Conservation (phyloP, 2,329 filamentous ascomycete species). For the Zymoseptoria ardabiliae region DNA sequence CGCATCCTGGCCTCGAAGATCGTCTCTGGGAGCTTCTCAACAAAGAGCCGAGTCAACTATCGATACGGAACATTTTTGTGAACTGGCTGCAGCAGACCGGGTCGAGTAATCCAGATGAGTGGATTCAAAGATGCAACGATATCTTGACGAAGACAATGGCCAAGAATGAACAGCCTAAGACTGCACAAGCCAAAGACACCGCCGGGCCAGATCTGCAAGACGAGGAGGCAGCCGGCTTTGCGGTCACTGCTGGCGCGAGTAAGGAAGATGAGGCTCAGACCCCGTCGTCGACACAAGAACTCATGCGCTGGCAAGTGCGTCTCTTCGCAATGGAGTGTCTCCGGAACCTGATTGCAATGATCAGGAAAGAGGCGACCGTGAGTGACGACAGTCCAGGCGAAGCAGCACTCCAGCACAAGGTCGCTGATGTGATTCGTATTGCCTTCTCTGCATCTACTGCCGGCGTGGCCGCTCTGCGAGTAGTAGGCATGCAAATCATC, state of each 20-base stretch:
- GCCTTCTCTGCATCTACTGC: conserved; percentile 96
- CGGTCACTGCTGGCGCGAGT: conserved; percentile 58
- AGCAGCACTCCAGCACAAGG: conserved; percentile 66
- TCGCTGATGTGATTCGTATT: conserved; percentile 91
- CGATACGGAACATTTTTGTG: conserved; percentile 76
- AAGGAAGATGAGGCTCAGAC: conserved; percentile 36
- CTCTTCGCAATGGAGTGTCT: conserved; percentile 90
- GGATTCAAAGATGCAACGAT: conserved; percentile 82
- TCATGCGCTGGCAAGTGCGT: conserved; percentile 89
- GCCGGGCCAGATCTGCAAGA: conserved; percentile 75
- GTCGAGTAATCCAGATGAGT: conserved; percentile 68
- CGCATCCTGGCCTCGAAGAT: conserved; percentile 74
- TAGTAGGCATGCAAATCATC: conserved; percentile 89
- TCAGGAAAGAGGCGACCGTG: conserved; percentile 69
- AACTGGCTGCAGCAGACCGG: conserved; percentile 94
- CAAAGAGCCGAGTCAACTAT: conserved; percentile 63
- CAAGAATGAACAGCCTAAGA: conserved; percentile 48
- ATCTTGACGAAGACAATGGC: conserved; percentile 81
- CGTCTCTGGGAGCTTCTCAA: conserved; percentile 88
- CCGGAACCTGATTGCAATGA: conserved; percentile 69
- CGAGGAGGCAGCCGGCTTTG: conserved; percentile 94
- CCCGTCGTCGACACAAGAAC: conserved; percentile 59
- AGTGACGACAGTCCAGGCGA: conserved; percentile 75
- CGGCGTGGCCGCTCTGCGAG: conserved; percentile 78
- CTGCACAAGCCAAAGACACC: conserved; percentile 40